These are phyloP conservation scores for Olyra latifolia DNA, from an alignment of 176 grass and related monocot genomes.

Conservation along the genomic window DNA sequence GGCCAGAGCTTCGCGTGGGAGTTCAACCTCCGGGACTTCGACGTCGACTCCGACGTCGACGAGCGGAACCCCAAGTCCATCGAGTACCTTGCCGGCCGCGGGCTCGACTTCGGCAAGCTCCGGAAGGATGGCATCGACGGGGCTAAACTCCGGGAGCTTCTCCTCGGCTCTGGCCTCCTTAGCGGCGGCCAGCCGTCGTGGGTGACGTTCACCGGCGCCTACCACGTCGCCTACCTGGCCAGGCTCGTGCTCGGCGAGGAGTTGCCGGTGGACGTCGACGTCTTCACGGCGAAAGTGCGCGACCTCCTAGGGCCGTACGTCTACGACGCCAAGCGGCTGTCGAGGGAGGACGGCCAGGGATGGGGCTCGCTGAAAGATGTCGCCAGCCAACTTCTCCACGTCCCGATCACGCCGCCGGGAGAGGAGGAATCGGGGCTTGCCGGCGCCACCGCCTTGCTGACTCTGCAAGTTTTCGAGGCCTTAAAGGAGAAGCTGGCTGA, in stretches of 20 bases:
- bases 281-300: not conserved
- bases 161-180: not conserved
- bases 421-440: not conserved
- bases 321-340: not conserved
- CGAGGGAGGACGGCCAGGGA: not conserved
- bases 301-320: not conserved
- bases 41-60: not conserved
- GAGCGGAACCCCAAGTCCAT: not conserved
- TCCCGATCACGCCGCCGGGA: not conserved
- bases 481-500: not conserved
- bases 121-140: not conserved
- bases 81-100: not conserved
- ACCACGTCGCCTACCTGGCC: not conserved
- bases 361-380: not conserved
- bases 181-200: not conserved
- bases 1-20: not conserved
- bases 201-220: not conserved
- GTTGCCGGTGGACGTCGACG: not conserved
- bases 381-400: not conserved
- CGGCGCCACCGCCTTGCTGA: not conserved
- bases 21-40: not conserved
- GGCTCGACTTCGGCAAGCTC: slow-evolving; percentile 2
- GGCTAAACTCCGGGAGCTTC: not conserved
- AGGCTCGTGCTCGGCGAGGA: not conserved
- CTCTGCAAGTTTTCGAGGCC: not conserved